Conservation (phyloP, 768 basidiomycete genomes). For the Russula sp. region DNA sequence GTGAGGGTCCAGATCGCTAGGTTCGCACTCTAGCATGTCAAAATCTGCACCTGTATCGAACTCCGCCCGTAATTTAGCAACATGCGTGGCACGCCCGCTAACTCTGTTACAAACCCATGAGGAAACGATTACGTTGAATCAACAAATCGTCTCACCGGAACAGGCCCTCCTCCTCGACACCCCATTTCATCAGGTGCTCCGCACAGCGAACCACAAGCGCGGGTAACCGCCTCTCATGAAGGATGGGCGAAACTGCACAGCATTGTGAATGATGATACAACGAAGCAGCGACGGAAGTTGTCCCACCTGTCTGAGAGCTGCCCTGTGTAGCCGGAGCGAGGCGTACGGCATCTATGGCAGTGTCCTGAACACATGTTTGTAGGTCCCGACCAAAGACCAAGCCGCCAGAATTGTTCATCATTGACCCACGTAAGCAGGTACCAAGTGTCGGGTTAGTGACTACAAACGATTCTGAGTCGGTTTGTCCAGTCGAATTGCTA, state of each 20-base stretch:
- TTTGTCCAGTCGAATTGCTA: constrained; percentile 45
- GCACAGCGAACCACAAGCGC: constrained; percentile 78
- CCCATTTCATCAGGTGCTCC: constrained; percentile 78
- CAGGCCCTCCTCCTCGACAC: constrained; percentile 78
- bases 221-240: constrained; percentile 42
- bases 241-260: constrained; percentile 3
- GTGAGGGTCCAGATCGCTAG: constrained; percentile 89
- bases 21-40: constrained; percentile 69
- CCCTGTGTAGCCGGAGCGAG: constrained; percentile 10
- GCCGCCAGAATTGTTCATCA: constrained; percentile 38
- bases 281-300: neutral
- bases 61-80: constrained; percentile 64
- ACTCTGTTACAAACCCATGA: constrained; percentile 44
- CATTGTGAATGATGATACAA: constrained; percentile 11
- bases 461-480: constrained; percentile 42
- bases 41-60: constrained; percentile 89
- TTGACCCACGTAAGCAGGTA: constrained; percentile 48
- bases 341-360: constrained; percentile 37
- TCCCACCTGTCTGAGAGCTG: constrained; percentile 7
- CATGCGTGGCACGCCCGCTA: constrained; percentile 77
- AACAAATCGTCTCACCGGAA: constrained; percentile 56
- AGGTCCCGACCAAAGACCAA: constrained; percentile 66
- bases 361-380: constrained; percentile 48
- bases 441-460: constrained; percentile 48
- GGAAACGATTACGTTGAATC: neutral